Base-by-base conservation (phyloP, 2,329 filamentous ascomycete species). In the Aspergillus ochraceus region DNA sequence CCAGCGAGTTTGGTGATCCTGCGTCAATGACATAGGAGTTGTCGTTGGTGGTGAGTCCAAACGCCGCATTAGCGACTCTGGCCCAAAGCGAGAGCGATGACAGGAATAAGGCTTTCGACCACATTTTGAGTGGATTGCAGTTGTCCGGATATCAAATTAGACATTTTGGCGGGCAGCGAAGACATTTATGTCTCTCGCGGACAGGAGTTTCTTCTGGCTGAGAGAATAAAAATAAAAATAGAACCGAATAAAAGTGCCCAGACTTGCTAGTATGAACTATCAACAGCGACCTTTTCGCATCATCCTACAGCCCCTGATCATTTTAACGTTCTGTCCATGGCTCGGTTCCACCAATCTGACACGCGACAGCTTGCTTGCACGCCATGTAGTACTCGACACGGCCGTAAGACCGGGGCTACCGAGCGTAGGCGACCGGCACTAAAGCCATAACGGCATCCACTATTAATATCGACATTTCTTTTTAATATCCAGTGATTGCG, bases 1-100 rank as follows among this genome's bases (percentile, higher is more conserved):
- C 71, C 55, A 86, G 74, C 3, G 81, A 59, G 62, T 85, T 83
- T 32, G 76, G 59, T 11, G 78, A 81, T 46, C 78, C 81, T 53
- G 81, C 77, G 68, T 84, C 80, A 58, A 84, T 73, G 54, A 81
- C 70, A 60, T 79, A 82, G 62, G 68, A 60, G 39, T 36, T 39
- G 20, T 51, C 52, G 49, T 55, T 66, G 9, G 66, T 64, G 2
- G 69, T 71, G 26, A 72, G 55, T 12, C 70, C 70, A 55, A 73
- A 73, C 17, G 69, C 70, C 10, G 70, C 70, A 17, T 64, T 60
- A 12, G 66, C 66, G 12, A 62, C 64, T 42, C 62, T 59, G 8
- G 63, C 68, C 58, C 64, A 66, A 2, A 71, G 57, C 26, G 64
- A 60, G 14, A 70, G 32, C 6, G 62, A 66, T 6, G 61, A 62